Conservation (phyloP, 2,329 filamentous ascomycete species). For the Lecanicillium sp. region DNA sequence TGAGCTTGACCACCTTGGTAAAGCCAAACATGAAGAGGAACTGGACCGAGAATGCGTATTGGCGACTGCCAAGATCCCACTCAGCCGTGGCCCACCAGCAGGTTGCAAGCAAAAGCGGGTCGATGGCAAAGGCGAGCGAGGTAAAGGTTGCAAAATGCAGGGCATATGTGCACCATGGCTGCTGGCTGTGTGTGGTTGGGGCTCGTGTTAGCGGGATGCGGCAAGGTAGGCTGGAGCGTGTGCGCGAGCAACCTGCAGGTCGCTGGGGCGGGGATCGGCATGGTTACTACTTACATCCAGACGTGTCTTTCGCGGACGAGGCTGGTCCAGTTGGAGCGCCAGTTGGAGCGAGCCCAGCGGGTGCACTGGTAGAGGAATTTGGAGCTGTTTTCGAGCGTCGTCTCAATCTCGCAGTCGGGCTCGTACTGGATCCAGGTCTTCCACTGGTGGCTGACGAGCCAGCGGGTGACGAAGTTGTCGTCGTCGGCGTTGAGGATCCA, state of each 20-base stretch:
- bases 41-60: conserved; percentile 54
- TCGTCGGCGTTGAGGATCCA: conserved; percentile 94
- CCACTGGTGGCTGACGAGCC: conserved; percentile 88
- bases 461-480: conserved; percentile 96
- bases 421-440: conserved; percentile 96
- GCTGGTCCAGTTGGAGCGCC: conserved; percentile 93
- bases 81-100: conserved; percentile 62
- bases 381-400: conserved; percentile 79
- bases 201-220: conserved; percentile 10
- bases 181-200: conserved; percentile 54
- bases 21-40: conserved; percentile 70
- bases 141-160: conserved; percentile 90
- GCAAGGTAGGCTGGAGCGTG: conserved; percentile 10
- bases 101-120: conserved; percentile 64
- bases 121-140: conserved; percentile 74
- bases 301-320: conserved; percentile 77
- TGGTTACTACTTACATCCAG: conserved; percentile 63
- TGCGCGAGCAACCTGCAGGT: too few relatives aligned
- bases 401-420: conserved; percentile 83
- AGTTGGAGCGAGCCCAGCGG: conserved; percentile 94
- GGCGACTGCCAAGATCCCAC: conserved; percentile 49
- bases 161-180: conserved; percentile 90
- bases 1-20: conserved; percentile 85
- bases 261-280: too few relatives aligned
- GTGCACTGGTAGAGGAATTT: conserved; percentile 93